Evolutionary conservation across 2,329 filamentous ascomycete genomes (phyloP).

Genomic region (Fusarium austroafricanum): DNA sequence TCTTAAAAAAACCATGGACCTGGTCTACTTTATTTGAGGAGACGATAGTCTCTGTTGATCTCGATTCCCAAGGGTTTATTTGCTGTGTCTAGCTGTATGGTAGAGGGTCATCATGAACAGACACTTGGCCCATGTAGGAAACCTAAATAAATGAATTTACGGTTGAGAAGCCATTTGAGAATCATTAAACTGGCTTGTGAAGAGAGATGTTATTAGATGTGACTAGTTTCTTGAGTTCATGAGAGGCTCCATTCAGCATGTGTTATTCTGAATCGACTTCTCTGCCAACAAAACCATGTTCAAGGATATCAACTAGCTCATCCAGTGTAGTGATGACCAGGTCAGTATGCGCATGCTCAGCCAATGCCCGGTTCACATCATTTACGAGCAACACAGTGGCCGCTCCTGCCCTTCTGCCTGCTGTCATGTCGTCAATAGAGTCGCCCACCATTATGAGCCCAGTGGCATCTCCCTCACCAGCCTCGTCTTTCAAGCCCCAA

Average conservation of each 20-base stretch:
- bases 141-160: conserved; percentile 40
- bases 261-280: conserved; percentile 35
- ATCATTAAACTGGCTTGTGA: conserved; percentile 1
- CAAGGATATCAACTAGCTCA: conserved; percentile 79
- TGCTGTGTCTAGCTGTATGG: conserved; percentile 38
- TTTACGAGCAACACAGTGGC: conserved; percentile 91
- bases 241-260: not conserved
- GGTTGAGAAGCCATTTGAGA: conserved; percentile 23
- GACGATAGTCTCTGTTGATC: conserved; percentile 32
- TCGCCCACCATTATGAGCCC: conserved; percentile 76
- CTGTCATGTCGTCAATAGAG: conserved; percentile 92
- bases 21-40: conserved; percentile 30
- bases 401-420: conserved; percentile 83
- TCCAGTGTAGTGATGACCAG: conserved; percentile 77
- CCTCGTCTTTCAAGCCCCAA: conserved; percentile 70
- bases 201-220: conserved; percentile 2
- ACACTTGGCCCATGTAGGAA: conserved; percentile 36
- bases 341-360: conserved; percentile 80
- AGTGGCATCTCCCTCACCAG: conserved; percentile 55
- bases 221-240: not conserved
- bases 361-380: conserved; percentile 79
- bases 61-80: conserved; percentile 23
- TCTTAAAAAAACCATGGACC: conserved; percentile 27
- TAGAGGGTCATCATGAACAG: conserved; percentile 35
- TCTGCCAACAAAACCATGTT: conserved; percentile 76